Conservation (phyloP, 1,139 yeast genomes). For the Diutina siamensis region DNA sequence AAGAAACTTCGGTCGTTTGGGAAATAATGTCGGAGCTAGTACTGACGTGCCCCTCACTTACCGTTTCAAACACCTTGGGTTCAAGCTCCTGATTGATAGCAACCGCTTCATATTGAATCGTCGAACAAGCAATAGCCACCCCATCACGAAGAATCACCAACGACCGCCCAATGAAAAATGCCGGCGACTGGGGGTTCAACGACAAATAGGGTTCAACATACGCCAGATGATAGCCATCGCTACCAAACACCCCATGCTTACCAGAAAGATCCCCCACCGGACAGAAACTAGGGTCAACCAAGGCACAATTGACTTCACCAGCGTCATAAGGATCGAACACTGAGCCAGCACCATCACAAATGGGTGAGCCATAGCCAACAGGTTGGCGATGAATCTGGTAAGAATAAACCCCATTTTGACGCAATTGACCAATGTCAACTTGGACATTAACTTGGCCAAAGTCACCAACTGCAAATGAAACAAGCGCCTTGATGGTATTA, state of each 20-base stretch:
- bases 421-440: constrained; percentile 48
- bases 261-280: constrained; percentile 56
- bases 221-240: constrained; percentile 42
- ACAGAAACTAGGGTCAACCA: constrained; percentile 36
- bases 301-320: constrained; percentile 26
- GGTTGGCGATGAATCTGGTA: constrained; percentile 46
- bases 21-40: too few species aligned
- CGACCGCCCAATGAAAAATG: constrained; percentile 42
- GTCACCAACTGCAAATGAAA: constrained; percentile 34
- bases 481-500: constrained; percentile 32
- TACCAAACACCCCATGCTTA: constrained; percentile 47
- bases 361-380: constrained; percentile 19
- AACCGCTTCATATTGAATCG: constrained; percentile 20
- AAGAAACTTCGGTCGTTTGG: too few species aligned
- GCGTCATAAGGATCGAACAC: constrained; percentile 47
- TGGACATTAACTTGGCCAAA: constrained; percentile 45
- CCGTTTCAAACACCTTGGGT: too few species aligned
- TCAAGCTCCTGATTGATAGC: too few species aligned
- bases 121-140: constrained; percentile 47
- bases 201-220: constrained; percentile 45
- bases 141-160: constrained; percentile 41
- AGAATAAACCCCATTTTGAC: constrained; percentile 46
- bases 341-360: constrained; percentile 37
- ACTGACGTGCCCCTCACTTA: too few species aligned
- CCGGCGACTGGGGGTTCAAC: constrained; percentile 32